phyloP scores from a whole-genome alignment of 306 rosid genomes.

The Glycine latifolia region DNA sequence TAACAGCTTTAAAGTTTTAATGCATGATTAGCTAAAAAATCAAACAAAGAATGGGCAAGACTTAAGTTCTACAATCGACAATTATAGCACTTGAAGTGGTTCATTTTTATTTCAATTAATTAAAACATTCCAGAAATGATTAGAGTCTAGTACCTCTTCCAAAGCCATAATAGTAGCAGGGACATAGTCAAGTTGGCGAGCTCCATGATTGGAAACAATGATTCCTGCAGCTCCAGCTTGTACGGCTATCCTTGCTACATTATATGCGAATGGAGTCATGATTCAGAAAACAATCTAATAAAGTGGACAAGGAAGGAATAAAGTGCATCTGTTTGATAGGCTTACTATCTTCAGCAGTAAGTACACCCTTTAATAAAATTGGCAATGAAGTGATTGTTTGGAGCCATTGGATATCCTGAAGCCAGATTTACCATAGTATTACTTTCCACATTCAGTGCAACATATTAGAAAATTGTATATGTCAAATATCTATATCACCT shows the following conservation, averaged over 20 bases:
- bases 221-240: conserved; percentile 88
- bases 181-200: conserved; percentile 97
- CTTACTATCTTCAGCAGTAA: conserved; percentile 91
- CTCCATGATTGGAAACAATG: conserved; percentile 95
- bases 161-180: conserved; percentile 87
- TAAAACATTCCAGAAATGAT: background rate
- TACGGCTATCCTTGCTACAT: conserved; percentile 78
- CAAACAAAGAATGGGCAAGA: too few relatives aligned
- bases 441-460: conserved; percentile 35
- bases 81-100: background rate
- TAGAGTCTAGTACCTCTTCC: conserved; percentile 73
- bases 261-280: conserved; percentile 1
- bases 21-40: too few relatives aligned
- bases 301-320: conserved; percentile 15
- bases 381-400: conserved; percentile 92
- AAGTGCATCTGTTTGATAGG: background rate
- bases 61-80: too few relatives aligned
- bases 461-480: conserved; percentile 1
- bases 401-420: conserved; percentile 94
- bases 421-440: conserved; percentile 36
- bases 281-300: conserved; percentile 10
- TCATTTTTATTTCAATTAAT: background rate
- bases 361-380: conserved; percentile 87
- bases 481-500: conserved; percentile 57
- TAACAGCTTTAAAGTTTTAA: too few relatives aligned